Conservation (phyloP, 176 grass and related monocot genomes). For the Oryza punctata region DNA sequence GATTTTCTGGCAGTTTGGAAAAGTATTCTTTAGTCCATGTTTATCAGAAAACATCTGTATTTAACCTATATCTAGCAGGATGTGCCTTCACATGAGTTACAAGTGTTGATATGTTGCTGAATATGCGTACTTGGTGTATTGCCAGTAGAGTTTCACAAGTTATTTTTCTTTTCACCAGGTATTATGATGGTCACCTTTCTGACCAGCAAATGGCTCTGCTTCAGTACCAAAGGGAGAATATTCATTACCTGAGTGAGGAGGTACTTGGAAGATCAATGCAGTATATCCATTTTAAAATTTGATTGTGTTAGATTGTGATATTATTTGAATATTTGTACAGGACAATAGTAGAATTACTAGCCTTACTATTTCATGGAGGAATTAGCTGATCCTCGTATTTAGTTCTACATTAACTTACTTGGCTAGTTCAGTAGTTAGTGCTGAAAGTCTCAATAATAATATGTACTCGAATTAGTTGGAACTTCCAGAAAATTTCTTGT, state of each 20-base stretch:
- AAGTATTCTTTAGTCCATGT: not conserved
- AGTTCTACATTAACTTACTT: constrained; percentile 2
- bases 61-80: constrained; percentile 12
- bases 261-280: constrained; percentile 44
- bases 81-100: not conserved
- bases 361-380: constrained; percentile 21
- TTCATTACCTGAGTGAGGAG: constrained; percentile 99
- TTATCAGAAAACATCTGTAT: constrained; percentile 25
- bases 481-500: not conserved
- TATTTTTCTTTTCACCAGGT: constrained; percentile 46
- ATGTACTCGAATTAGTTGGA: constrained; percentile 1
- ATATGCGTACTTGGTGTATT: not conserved
- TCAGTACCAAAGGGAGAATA: constrained; percentile 97
- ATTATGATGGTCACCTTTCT: constrained; percentile 86
- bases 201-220: constrained; percentile 98
- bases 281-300: not conserved
- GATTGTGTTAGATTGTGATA: not conserved
- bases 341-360: not conserved
- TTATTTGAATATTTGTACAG: constrained; percentile 8
- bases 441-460: not conserved
- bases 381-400: not conserved
- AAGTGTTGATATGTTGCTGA: constrained; percentile 9
- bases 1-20: constrained; percentile 3
- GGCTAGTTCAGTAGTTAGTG: not conserved
- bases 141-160: not conserved